Evolutionary conservation across 371 early-diverging fungal species (phyloP).

Genomic region (Circinella minor): DNA sequence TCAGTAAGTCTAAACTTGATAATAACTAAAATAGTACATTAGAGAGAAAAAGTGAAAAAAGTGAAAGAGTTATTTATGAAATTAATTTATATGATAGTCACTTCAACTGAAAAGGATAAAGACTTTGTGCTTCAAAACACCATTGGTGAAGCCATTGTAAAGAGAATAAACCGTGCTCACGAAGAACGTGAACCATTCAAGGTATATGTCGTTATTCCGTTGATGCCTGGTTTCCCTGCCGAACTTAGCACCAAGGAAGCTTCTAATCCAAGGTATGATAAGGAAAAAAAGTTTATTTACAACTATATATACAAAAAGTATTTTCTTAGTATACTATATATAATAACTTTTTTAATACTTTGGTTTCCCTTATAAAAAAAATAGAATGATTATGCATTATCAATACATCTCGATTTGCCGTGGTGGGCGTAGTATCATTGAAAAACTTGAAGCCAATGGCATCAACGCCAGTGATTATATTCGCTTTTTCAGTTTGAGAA

Average conservation of each 20-base stretch:
- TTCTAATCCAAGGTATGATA: slow-evolving; percentile 55
- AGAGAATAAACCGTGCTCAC: slow-evolving; percentile 81
- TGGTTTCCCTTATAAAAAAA: too few relatives aligned
- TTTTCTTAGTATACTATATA: not conserved
- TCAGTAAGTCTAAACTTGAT: slow-evolving; percentile 60
- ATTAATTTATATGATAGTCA: slow-evolving; percentile 45
- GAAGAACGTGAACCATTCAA: slow-evolving; percentile 70
- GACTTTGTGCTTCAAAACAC: slow-evolving; percentile 68
- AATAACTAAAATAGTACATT: too few relatives aligned
- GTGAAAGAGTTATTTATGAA: not conserved
- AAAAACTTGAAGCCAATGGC: slow-evolving; percentile 50
- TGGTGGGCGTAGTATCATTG: slow-evolving; percentile 67
- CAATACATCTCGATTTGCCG: slow-evolving; percentile 79
- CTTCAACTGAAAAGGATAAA: slow-evolving; percentile 57
- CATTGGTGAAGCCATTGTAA: slow-evolving; percentile 79
- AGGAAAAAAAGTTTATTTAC: not conserved
- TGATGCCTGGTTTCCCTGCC: slow-evolving; percentile 91
- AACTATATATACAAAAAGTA: not conserved
- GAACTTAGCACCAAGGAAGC: slow-evolving; percentile 80
- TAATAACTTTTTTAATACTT: not conserved
- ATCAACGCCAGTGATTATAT: slow-evolving; percentile 71
- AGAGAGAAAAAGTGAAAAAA: too few relatives aligned
- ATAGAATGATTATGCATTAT: slow-evolving; percentile 71
- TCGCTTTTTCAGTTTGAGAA: slow-evolving; percentile 71
- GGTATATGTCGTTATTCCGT: slow-evolving; percentile 87